phyloP scores from a whole-genome alignment of 2,329 filamentous ascomycete genomes.

The Epichloe coenophiala region DNA sequence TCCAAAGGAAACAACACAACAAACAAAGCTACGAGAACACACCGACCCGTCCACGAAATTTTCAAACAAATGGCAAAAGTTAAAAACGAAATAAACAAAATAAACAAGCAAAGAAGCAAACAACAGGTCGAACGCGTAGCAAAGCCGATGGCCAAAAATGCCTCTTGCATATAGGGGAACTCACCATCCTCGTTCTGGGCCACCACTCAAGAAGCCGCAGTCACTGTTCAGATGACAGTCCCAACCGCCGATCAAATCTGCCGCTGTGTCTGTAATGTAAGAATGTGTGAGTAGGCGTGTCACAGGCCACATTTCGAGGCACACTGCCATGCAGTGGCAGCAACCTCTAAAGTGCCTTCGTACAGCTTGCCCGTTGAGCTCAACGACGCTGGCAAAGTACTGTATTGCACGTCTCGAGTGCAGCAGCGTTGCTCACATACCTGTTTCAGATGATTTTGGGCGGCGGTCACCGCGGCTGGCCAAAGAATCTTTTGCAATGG shows the following conservation, averaged over 20 bases:
- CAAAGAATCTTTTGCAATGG: background rate
- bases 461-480: slow-evolving; percentile 2
- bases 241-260: slow-evolving; percentile 53
- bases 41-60: slow-evolving; percentile 3
- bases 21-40: slow-evolving; percentile 1
- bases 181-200: slow-evolving; percentile 82
- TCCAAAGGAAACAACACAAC: background rate
- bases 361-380: background rate
- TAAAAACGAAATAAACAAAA: background rate
- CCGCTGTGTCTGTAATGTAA: slow-evolving; percentile 3
- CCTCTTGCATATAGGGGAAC: slow-evolving; percentile 14
- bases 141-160: background rate
- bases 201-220: slow-evolving; percentile 65
- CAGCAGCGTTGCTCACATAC: background rate
- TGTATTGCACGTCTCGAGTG: background rate
- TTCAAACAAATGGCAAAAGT: background rate
- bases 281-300: background rate
- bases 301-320: background rate
- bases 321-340: background rate
- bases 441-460: background rate
- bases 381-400: background rate
- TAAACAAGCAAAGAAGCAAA: background rate
- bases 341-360: background rate
- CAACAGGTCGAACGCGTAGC: background rate
- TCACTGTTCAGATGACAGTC: slow-evolving; percentile 68